Base-by-base conservation (phyloP, 768 basidiomycete genomes). In the Hysterangium stoloniferum region DNA sequence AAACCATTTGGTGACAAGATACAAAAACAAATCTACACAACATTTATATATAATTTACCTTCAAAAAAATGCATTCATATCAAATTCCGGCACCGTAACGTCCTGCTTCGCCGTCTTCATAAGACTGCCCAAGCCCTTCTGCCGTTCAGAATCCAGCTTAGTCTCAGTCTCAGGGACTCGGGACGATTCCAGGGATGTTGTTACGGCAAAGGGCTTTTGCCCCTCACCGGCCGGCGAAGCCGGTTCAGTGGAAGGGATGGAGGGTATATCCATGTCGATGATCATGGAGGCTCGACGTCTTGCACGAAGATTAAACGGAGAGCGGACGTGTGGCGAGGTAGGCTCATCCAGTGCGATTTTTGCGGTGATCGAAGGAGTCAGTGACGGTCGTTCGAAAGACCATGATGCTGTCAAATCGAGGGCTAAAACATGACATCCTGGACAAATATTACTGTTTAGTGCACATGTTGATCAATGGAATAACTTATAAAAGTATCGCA, bases 101-200 rank as follows among this genome's bases (percentile, higher is more conserved):
- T 93, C 85, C 61, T 87, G 83, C 64, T 91, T 93, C 12, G 92
- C 89, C n/a, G 84, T 80, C 68, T 88, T 92, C 72, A 96, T 82
- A 60, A 96, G 66, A 57, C 76, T 86, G 3, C 92, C 94, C 34
- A 94, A 65, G 6, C 83, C 85, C 33, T 80, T 79, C 57, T 85
- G 82, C 22, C 48, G 54, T 29, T 47, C 56, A 15, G 45, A 45
- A 45, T 24, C 49, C 24, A 42, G 41, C 17, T 27, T 38, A 32
- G 37, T 42, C 44, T 45, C 66, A 12, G 66, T 60, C 57, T 71
- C 62, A 60, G 68, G 60, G 33, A 54, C 54, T 28, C 46, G 48
- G 20, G 52, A 52, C 41, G 58, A 57, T 29, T 51, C 57, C 4
- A 57, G 40, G 48, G 60, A 52, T 35, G 47, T 52, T 43, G 56